Evolutionary conservation across 495 filamentous ascomycete genomes (phyloP).

Genomic region (Cladorrhinum samala): DNA sequence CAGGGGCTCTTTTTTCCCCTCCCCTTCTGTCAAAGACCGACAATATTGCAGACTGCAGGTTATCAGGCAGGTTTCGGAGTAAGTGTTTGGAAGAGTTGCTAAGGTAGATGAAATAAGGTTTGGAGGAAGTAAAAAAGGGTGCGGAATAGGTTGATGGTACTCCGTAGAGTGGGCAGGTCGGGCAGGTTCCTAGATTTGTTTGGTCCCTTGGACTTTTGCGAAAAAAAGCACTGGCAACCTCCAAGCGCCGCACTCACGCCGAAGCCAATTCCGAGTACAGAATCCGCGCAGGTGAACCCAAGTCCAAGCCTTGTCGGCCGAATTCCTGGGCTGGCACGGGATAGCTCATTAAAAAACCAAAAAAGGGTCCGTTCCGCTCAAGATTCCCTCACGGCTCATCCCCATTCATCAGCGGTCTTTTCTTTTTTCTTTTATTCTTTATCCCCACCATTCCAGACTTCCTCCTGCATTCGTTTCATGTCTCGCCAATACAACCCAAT

Average conservation of each 20-base stretch:
- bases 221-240: neutral
- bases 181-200: neutral
- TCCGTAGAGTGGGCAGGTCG: too few relatives aligned
- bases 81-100: neutral
- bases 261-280: neutral
- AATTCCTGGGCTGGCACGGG: too few relatives aligned
- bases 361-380: neutral
- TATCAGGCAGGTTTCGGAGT: neutral
- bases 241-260: neutral
- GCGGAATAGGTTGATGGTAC: too few relatives aligned
- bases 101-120: neutral
- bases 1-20: too few relatives aligned
- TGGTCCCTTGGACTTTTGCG: neutral
- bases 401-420: neutral
- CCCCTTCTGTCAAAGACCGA: too few relatives aligned
- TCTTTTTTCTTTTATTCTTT: neutral
- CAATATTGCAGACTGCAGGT: too few relatives aligned
- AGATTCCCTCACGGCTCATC: neutral
- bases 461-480: too few relatives aligned
- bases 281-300: too few relatives aligned
- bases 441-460: too few relatives aligned
- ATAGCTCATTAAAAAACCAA: neutral
- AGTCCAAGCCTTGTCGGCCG: neutral
- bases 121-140: neutral
- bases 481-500: too few relatives aligned